A percentile compares a stretch with the other conserved stretches of the same genome.
Evolutionary conservation across 192 early-diverging fungal genomes (phyloP).

Genomic region (Obelidium mucronatum): DNA sequence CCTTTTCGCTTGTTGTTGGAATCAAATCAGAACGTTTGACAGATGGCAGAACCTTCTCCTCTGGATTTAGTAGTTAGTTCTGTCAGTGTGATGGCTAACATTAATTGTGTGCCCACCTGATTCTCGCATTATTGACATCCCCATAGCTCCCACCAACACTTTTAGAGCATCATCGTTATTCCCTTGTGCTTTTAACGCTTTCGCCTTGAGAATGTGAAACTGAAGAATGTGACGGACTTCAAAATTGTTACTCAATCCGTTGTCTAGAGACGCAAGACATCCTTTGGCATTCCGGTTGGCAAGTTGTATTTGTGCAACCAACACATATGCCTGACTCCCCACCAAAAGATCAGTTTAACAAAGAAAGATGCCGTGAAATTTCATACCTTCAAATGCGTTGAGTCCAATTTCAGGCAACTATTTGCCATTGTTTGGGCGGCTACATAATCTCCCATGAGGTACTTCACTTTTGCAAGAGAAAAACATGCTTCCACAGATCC

Average conservation of each 20-base stretch:
- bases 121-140: conserved; percentile 49
- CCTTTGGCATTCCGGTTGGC: conserved; percentile 37
- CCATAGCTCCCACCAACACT: conserved; percentile 42
- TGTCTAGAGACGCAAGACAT: conserved; percentile 54
- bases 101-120: not conserved
- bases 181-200: conserved; percentile 46
- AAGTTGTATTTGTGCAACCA: conserved; percentile 56
- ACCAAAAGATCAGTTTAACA: not conserved
- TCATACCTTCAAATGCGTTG: conserved; percentile 48
- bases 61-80: not conserved
- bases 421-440: conserved; percentile 39
- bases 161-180: conserved; percentile 49
- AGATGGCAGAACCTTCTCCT: conserved; percentile 15
- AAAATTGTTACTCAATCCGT: conserved; percentile 62
- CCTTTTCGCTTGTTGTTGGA: conserved; percentile 41
- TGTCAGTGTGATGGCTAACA: not conserved
- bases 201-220: conserved; percentile 55
- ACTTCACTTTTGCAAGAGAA: conserved; percentile 51
- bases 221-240: conserved; percentile 52
- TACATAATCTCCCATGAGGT: conserved; percentile 46
- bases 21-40: conserved; percentile 28
- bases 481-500: conserved; percentile 54
- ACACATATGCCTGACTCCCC: conserved; percentile 52
- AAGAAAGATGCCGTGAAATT: conserved; percentile 3
- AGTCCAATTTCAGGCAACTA: conserved; percentile 51